Percentiles rank a stretch among this genome's conserved stretches.
These are phyloP conservation scores for Rhodotorula sp. DNA, from an alignment of 1,284 basidiomycete species.

Conservation along the genomic window DNA sequence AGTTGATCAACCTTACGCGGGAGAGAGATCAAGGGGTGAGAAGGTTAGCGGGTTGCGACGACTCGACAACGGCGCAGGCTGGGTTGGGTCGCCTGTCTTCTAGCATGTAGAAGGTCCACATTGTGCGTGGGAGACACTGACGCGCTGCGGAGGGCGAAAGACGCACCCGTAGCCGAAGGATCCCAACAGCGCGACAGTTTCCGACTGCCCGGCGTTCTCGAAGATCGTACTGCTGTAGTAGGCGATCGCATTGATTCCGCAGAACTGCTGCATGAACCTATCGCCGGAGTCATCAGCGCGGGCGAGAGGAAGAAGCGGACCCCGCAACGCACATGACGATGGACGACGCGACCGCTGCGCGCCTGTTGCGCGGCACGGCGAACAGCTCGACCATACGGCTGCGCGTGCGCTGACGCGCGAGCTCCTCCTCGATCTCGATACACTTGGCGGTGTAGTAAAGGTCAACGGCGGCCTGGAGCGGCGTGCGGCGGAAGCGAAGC, in stretches of 20 bases:
- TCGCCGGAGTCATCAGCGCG: too few relatives aligned
- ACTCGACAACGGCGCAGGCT: too few relatives aligned
- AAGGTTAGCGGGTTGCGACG: slow-evolving; percentile 44
- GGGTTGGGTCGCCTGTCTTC: too few relatives aligned
- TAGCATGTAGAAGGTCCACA: too few relatives aligned
- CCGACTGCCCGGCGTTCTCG: slow-evolving; percentile 57
- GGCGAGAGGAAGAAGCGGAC: too few relatives aligned
- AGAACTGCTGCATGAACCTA: slow-evolving; percentile 7
- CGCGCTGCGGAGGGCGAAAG: neutral
- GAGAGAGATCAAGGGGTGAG: too few relatives aligned
- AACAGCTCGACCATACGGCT: slow-evolving; percentile 49
- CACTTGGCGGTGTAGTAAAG: slow-evolving; percentile 48
- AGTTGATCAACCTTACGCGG: too few relatives aligned
- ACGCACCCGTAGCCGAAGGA: slow-evolving; percentile 60
- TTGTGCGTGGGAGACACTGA: neutral
- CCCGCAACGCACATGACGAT: slow-evolving; percentile 73
- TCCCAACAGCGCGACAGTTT: slow-evolving; percentile 58
- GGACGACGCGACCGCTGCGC: slow-evolving; percentile 66
- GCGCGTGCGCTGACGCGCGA: neutral
- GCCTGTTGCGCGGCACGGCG: slow-evolving; percentile 69
- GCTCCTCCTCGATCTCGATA: slow-evolving; percentile 23
- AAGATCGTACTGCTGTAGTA: slow-evolving; percentile 68
- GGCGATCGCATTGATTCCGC: slow-evolving; percentile 52
- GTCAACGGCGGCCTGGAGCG: slow-evolving; percentile 72
- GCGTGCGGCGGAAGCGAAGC: slow-evolving; percentile 63